phyloP scores from a whole-genome alignment of 805 yeast species.

The Wickerhamiella domercqiae region DNA sequence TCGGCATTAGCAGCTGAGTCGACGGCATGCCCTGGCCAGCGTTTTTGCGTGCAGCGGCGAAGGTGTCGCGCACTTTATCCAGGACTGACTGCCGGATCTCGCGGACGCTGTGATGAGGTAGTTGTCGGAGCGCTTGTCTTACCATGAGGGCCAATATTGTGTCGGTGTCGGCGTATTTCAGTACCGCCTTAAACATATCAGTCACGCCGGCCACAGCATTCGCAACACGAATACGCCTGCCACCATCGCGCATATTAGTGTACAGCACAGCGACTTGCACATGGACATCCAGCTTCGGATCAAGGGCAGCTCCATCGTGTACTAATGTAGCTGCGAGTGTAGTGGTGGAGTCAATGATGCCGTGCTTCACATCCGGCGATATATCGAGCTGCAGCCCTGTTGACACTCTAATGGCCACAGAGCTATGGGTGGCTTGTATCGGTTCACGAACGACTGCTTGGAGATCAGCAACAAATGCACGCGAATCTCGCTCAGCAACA shows the following conservation, averaged over 20 bases:
- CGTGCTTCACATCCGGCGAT: constrained; percentile 29
- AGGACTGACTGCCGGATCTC: constrained; percentile 40
- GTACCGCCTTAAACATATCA: constrained; percentile 54
- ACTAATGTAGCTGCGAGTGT: constrained; percentile 54
- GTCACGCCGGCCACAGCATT: constrained; percentile 74
- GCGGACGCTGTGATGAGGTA: constrained; percentile 23
- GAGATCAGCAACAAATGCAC: constrained; percentile 41
- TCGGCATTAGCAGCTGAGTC: constrained; percentile 67
- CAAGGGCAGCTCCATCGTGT: constrained; percentile 54
- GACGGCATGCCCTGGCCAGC: constrained; percentile 28
- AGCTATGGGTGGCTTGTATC: constrained; percentile 64
- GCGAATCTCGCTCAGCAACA: constrained; percentile 52
- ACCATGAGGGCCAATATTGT: constrained; percentile 39
- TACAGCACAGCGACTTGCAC: constrained; percentile 84
- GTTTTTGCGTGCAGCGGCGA: constrained; percentile 41
- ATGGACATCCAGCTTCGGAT: constrained; percentile 57
- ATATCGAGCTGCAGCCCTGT: constrained; percentile 64
- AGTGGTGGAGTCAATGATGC: constrained; percentile 50
- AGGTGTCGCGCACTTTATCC: constrained; percentile 37
- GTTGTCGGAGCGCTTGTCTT: constrained; percentile 33
- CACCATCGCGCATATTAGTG: constrained; percentile 53
- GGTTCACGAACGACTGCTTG: constrained; percentile 6
- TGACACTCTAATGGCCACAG: constrained; percentile 73
- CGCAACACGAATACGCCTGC: constrained; percentile 71
- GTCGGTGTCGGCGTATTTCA: constrained; percentile 68